These are phyloP conservation scores for Vigna unguiculata DNA, from an alignment of 306 rosid genomes.

Conservation along the genomic window DNA sequence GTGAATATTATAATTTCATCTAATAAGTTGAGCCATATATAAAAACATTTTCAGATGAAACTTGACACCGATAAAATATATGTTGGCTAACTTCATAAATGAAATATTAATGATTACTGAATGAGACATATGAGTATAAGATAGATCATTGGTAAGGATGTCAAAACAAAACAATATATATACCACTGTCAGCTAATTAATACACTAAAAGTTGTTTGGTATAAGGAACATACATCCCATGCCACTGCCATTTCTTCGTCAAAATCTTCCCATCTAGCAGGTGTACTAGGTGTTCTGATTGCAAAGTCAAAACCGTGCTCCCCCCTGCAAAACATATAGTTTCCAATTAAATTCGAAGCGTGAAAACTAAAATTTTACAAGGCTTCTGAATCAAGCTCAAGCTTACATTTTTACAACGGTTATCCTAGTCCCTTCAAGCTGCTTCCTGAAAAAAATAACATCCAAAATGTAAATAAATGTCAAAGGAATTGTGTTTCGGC, in stretches of 20 bases:
- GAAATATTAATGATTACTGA: conserved; percentile 18
- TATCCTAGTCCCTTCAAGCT: conserved; percentile 95
- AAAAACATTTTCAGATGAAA: conserved; percentile 24
- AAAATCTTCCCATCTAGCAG: conserved; percentile 93
- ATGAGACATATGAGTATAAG: conserved; percentile 30
- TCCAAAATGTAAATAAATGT: conserved; percentile 49
- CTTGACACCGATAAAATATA: conserved; percentile 25
- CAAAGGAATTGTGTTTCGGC: conserved; percentile 35
- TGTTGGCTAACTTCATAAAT: conserved; percentile 22
- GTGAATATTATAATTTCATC: conserved; percentile 35
- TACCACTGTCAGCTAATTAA: conserved; percentile 21
- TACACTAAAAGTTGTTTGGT: conserved; percentile 23
- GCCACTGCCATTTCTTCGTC: conserved; percentile 90
- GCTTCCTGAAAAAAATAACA: conserved; percentile 76
- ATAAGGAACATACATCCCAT: conserved; percentile 82
- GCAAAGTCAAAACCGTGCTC: conserved; percentile 86
- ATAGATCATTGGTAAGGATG: conserved; percentile 32
- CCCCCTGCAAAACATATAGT: conserved; percentile 62
- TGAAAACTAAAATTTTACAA: conserved; percentile 34
- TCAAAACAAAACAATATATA: conserved; percentile 32
- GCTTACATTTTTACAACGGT: conserved; percentile 76
- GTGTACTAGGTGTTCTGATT: conserved; percentile 87
- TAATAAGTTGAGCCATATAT: conserved; percentile 14
- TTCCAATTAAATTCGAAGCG: conserved; percentile 25
- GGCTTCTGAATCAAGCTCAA: conserved; percentile 27